phyloP scores from a whole-genome alignment of 2,329 filamentous ascomycete species.

The Onygena corvina region DNA sequence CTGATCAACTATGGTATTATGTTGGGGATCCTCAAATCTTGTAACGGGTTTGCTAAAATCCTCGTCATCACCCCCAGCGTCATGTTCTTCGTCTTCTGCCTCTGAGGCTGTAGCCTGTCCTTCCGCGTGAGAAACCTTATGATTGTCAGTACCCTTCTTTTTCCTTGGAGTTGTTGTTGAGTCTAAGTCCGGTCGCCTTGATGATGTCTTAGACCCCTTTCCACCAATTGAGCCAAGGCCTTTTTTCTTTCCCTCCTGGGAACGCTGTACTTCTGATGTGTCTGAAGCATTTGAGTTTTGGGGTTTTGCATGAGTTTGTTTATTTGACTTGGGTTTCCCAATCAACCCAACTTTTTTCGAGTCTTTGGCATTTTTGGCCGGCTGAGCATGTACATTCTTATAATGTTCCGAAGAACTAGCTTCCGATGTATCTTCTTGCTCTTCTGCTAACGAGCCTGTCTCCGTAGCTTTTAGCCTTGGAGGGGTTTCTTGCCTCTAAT shows the following conservation, averaged over 20 bases:
- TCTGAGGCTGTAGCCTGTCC: constrained; percentile 11
- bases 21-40: constrained; percentile 5
- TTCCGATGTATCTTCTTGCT: not conserved
- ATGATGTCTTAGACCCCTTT: constrained; percentile 6
- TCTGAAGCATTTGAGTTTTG: constrained; percentile 13
- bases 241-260: constrained; percentile 8
- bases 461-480: constrained; percentile 19
- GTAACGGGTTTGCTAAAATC: constrained; percentile 8
- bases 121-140: not conserved
- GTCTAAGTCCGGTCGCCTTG: not conserved
- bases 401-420: not conserved
- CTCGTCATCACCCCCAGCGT: constrained; percentile 9
- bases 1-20: not conserved
- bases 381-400: not conserved
- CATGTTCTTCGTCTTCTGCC: not conserved
- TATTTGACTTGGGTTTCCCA: constrained; percentile 8
- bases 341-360: constrained; percentile 16
- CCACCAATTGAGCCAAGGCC: constrained; percentile 14
- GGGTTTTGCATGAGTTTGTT: not conserved
- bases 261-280: not conserved
- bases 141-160: not conserved
- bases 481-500: constrained; percentile 28
- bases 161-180: not conserved
- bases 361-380: constrained; percentile 8
- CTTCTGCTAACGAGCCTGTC: not conserved